Conservation (phyloP, 176 grass and related monocot genomes). For the Zea mays region DNA sequence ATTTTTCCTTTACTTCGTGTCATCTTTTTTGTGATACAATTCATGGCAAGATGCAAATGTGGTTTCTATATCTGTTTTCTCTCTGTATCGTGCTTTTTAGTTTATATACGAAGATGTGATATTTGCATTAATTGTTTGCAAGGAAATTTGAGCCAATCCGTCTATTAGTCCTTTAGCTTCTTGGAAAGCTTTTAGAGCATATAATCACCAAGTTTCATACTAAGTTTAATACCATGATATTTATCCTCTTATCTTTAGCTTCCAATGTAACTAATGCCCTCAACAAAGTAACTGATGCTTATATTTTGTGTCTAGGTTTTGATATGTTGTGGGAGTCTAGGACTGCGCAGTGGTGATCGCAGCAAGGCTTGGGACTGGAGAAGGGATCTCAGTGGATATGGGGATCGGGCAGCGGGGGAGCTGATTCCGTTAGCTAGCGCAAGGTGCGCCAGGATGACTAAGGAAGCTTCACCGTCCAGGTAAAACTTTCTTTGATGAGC, state of each 20-base stretch:
- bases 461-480: too few relatives aligned
- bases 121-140: constrained; percentile 32
- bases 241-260: constrained; percentile 15
- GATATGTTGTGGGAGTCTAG: too few relatives aligned
- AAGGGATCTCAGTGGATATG: too few relatives aligned
- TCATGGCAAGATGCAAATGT: constrained; percentile 31
- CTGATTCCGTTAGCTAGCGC: too few relatives aligned
- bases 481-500: too few relatives aligned
- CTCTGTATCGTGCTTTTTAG: constrained; percentile 25
- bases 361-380: too few relatives aligned
- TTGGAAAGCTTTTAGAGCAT: constrained; percentile 95
- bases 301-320: constrained; percentile 67
- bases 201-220: constrained; percentile 39
- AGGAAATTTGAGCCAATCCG: constrained; percentile 92
- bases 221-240: constrained; percentile 12
- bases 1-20: constrained; percentile 22
- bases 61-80: constrained; percentile 16
- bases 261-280: constrained; percentile 10
- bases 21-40: constrained; percentile 25
- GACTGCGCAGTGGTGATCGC: too few relatives aligned
- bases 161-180: constrained; percentile 82
- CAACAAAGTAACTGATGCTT: constrained; percentile 37
- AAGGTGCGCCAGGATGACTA: too few relatives aligned
- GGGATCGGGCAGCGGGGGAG: too few relatives aligned
- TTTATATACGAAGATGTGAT: constrained; percentile 23